Evolutionary conservation across 2,329 filamentous ascomycete species (phyloP).

Genomic region (Myriosclerotinia duriaeana): DNA sequence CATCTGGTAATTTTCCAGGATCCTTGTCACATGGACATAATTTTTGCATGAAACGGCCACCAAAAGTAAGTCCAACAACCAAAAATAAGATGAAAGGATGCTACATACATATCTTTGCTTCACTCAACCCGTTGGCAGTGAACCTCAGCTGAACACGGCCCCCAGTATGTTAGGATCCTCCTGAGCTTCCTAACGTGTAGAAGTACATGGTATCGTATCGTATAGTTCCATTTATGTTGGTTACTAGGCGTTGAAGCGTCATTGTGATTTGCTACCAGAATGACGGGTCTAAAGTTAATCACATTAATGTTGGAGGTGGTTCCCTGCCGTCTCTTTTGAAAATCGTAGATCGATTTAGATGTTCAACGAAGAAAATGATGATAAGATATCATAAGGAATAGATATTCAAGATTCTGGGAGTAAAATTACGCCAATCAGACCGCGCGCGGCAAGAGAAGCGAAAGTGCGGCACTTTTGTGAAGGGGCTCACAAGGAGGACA

Average conservation of each 20-base stretch:
- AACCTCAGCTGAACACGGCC: neutral
- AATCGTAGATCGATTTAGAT: neutral
- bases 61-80: neutral
- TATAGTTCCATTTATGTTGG: conserved; percentile 18
- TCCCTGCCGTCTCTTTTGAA: conserved; percentile 4
- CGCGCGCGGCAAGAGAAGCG: conserved; percentile 20
- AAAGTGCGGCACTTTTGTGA: conserved; percentile 1
- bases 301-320: conserved; percentile 14
- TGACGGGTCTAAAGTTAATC: conserved; percentile 5
- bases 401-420: neutral
- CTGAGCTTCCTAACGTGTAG: conserved; percentile 19
- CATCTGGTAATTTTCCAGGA: conserved; percentile 21
- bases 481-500: conserved; percentile 17
- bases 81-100: conserved; percentile 21
- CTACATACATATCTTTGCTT: conserved; percentile 1
- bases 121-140: conserved; percentile 8
- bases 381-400: neutral
- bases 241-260: neutral
- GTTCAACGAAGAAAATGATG: neutral
- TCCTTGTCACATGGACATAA: conserved; percentile 1
- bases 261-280: conserved; percentile 16
- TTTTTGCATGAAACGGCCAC: neutral
- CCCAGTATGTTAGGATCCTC: neutral
- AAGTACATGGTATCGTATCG: conserved; percentile 1
- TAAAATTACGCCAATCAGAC: neutral